Evolutionary conservation across 2,329 filamentous ascomycete species (phyloP).

Genomic region (Seiridium unicorne): DNA sequence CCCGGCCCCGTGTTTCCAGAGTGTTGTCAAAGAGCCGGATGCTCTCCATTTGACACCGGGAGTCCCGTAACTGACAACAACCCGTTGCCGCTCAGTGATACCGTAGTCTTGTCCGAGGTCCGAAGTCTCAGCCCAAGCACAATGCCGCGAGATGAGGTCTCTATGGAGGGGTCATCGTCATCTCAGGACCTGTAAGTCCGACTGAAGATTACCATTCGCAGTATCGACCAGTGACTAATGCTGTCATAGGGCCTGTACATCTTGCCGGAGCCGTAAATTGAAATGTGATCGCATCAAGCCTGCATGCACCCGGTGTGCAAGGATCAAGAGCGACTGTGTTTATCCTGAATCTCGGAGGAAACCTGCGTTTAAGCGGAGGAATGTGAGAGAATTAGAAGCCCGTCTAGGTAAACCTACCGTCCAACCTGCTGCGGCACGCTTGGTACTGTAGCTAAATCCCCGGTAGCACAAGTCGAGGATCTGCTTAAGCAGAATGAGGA

Average conservation of each 20-base stretch:
- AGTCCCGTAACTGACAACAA: neutral
- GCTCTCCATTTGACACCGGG: neutral
- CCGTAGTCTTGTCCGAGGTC: neutral
- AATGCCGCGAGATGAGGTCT: neutral
- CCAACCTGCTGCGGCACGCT: too few species aligned
- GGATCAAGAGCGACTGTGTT: constrained; percentile 73
- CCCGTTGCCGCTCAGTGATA: neutral
- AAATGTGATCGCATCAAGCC: constrained; percentile 82
- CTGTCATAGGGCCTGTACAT: constrained; percentile 61
- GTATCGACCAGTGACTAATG: neutral
- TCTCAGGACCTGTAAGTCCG: constrained; percentile 1
- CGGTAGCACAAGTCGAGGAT: constrained; percentile 75
- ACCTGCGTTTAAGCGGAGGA: constrained; percentile 81
- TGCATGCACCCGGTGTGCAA: constrained; percentile 75
- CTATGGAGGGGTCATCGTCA: neutral
- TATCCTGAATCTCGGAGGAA: constrained; percentile 90
- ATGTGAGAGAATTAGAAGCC: constrained; percentile 87
- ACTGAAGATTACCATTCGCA: neutral
- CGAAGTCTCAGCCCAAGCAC: neutral
- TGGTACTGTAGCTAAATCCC: constrained; percentile 2
- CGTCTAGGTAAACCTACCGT: constrained; percentile 62
- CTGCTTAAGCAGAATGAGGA: constrained; percentile 65
- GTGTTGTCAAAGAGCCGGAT: neutral
- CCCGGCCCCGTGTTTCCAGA: neutral
- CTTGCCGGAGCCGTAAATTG: constrained; percentile 81